Conservation (phyloP, 371 early-diverging fungal genomes). For the Globomyces sp. region DNA sequence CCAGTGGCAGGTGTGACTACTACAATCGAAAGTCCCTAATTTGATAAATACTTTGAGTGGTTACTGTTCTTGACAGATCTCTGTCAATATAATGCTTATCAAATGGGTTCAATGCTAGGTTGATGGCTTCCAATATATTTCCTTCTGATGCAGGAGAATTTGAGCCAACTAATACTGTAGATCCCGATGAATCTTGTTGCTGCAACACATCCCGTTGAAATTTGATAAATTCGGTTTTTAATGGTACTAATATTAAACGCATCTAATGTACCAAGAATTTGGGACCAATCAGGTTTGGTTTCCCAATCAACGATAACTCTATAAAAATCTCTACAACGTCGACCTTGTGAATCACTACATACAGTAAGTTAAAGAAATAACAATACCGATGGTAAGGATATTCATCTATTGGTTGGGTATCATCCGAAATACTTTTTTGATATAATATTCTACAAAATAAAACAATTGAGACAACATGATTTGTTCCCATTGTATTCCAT, state of each 20-base stretch:
- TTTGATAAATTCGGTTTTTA: slow-evolving; percentile 72
- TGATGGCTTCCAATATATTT: slow-evolving; percentile 92
- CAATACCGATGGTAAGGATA: too few species aligned
- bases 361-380: neutral
- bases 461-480: slow-evolving; percentile 94
- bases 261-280: slow-evolving; percentile 70
- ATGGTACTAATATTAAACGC: slow-evolving; percentile 68
- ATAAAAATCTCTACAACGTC: slow-evolving; percentile 83
- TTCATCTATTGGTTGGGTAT: neutral
- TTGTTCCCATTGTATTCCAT: slow-evolving; percentile 83
- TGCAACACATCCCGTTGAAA: slow-evolving; percentile 78
- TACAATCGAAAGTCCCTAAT: slow-evolving; percentile 79
- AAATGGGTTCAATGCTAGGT: slow-evolving; percentile 91
- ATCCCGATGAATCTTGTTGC: slow-evolving; percentile 38
- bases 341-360: slow-evolving; percentile 26
- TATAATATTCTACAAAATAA: slow-evolving; percentile 88
- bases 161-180: slow-evolving; percentile 52
- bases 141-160: slow-evolving; percentile 75
- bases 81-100: slow-evolving; percentile 92
- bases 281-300: slow-evolving; percentile 80
- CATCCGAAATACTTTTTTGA: slow-evolving; percentile 26
- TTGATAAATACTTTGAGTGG: neutral
- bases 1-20: slow-evolving; percentile 89
- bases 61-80: slow-evolving; percentile 77
- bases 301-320: slow-evolving; percentile 94